Evolutionary conservation across 306 rosid genomes (phyloP).

Genomic region (Calophaca sinica): DNA sequence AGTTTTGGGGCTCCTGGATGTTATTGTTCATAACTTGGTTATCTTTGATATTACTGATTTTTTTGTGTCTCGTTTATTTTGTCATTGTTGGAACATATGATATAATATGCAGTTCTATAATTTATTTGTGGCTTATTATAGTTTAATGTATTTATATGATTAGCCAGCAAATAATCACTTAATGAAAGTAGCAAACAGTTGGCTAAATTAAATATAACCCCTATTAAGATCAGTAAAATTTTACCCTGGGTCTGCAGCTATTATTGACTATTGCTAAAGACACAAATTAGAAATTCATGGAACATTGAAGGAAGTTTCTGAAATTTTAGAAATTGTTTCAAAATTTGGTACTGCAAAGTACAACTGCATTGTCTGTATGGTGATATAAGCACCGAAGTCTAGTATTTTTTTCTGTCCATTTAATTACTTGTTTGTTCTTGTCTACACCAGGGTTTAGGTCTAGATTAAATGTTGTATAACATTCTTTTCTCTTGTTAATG

Average conservation of each 20-base stretch:
- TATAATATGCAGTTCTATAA: conserved; percentile 33
- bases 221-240: not conserved
- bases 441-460: not conserved
- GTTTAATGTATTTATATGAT: conserved; percentile 21
- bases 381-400: conserved; percentile 11
- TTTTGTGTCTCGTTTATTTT: not conserved
- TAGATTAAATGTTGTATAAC: conserved; percentile 27
- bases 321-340: conserved; percentile 5
- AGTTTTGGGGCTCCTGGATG: conserved; percentile 24
- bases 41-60: not conserved
- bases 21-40: conserved; percentile 1
- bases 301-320: conserved; percentile 9
- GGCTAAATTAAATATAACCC: conserved; percentile 2
- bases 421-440: conserved; percentile 12
- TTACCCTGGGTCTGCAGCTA: not conserved
- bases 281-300: conserved; percentile 32
- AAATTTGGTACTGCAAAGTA: not conserved
- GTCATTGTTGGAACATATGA: conserved; percentile 10
- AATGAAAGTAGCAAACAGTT: conserved; percentile 19
- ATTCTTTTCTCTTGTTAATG: conserved; percentile 38
- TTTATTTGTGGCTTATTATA: conserved; percentile 4
- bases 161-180: not conserved
- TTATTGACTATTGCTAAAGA: conserved; percentile 2
- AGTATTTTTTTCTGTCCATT: not conserved
- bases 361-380: not conserved